Conservation (phyloP, 169 alveolate species). For the Cryptosporidium meleagridis region DNA sequence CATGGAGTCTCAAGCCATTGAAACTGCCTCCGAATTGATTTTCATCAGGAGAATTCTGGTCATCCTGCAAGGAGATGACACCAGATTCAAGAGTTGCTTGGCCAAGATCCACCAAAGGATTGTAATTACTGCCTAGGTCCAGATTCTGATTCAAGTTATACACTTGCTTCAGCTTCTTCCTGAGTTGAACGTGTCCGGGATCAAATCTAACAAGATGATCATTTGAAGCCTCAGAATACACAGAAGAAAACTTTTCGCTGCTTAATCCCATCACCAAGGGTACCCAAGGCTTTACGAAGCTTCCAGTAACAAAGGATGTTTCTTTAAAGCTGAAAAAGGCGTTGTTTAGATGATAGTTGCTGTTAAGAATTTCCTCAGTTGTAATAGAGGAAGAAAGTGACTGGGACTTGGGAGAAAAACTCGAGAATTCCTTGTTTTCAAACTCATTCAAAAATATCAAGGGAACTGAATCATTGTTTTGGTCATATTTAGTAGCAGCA, state of each 20-base stretch:
- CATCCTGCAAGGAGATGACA: not conserved
- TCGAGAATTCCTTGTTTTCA: not conserved
- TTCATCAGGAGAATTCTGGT: not conserved
- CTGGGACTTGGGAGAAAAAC: not conserved
- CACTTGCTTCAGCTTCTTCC: not conserved
- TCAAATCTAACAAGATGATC: not conserved
- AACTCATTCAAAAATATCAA: not conserved
- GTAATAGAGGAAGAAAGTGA: not conserved
- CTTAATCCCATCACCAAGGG: not conserved
- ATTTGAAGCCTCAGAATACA: not conserved
- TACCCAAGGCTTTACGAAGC: constrained; percentile 21
- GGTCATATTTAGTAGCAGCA: not conserved
- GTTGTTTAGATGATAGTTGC: not conserved
- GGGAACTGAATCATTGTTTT: too few relatives aligned
- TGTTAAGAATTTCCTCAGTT: not conserved
- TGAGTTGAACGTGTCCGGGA: constrained; percentile 20
- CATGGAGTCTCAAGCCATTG: not conserved
- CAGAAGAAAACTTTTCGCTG: not conserved
- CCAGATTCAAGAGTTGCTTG: not conserved
- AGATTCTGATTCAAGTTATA: not conserved
- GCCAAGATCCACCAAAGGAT: constrained; percentile 21
- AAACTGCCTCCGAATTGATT: not conserved
- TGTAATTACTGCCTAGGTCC: not conserved
- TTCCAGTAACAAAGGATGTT: constrained; percentile 3
- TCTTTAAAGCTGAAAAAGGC: not conserved